phyloP scores from a whole-genome alignment of 2,329 filamentous ascomycete species.

The Penicillium rolfsii region DNA sequence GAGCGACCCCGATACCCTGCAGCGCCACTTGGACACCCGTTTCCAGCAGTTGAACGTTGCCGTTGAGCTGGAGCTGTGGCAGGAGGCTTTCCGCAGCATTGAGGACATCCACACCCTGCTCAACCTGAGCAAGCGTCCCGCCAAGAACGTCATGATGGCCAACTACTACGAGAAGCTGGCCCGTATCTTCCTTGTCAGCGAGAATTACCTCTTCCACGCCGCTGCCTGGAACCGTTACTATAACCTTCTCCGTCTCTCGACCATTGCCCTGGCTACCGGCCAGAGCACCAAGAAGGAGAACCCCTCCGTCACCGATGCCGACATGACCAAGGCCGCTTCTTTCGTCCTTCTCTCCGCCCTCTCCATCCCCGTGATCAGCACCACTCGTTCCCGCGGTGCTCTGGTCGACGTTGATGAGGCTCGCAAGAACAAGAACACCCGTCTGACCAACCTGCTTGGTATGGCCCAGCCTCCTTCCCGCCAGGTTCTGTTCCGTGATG shows the following conservation, averaged over 20 bases:
- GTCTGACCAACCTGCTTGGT: slow-evolving; percentile 91
- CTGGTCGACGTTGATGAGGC: slow-evolving; percentile 96
- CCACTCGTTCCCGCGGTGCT: slow-evolving; percentile 89
- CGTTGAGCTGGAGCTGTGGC: slow-evolving; percentile 96
- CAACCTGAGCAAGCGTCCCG: slow-evolving; percentile 94
- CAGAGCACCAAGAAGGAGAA: slow-evolving; percentile 94
- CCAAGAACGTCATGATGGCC: slow-evolving; percentile 99
- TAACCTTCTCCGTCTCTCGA: slow-evolving; percentile 90
- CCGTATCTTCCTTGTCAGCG: slow-evolving; percentile 96
- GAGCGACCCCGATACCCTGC: slow-evolving; percentile 93
- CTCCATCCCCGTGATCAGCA: slow-evolving; percentile 99
- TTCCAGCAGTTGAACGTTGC: slow-evolving; percentile 99
- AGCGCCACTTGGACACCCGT: slow-evolving; percentile 94
- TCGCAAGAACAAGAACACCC: slow-evolving; percentile 98
- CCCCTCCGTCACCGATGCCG: slow-evolving; percentile 82
- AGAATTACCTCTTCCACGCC: slow-evolving; percentile 99
- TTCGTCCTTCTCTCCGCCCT: slow-evolving; percentile 94
- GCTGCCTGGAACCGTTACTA: slow-evolving; percentile 98
- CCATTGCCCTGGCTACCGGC: slow-evolving; percentile 77
- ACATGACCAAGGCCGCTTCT: slow-evolving; percentile 91
- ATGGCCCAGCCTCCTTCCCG: slow-evolving; percentile 90
- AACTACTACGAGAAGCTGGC: slow-evolving; percentile 99
- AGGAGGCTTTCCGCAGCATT: slow-evolving; percentile 98
- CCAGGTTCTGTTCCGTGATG: slow-evolving; percentile 90
- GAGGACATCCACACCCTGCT: slow-evolving; percentile 98